These are phyloP conservation scores for Talaromyces atroroseus DNA, from an alignment of 2,329 filamentous ascomycete species.

Conservation along the genomic window DNA sequence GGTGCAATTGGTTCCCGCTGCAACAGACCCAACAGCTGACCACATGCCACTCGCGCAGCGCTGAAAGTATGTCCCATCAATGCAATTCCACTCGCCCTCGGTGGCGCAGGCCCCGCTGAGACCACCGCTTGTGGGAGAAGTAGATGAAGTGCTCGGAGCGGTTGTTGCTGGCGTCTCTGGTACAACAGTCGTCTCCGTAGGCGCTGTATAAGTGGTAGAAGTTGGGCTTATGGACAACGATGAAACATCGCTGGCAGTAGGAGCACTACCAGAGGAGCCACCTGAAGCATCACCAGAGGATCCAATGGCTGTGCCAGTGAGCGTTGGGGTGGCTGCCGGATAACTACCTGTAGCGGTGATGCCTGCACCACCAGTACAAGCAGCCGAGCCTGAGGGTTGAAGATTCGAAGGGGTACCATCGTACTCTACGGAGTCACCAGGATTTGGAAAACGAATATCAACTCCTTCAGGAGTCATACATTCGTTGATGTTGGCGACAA, in stretches of 20 bases:
- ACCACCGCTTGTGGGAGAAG: constrained; percentile 25
- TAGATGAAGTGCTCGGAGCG: constrained; percentile 21
- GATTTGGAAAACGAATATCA: constrained; percentile 63
- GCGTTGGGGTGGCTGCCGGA: constrained; percentile 14
- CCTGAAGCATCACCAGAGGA: constrained; percentile 11
- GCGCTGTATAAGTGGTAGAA: neutral
- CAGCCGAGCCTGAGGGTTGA: constrained; percentile 23
- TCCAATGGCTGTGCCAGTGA: constrained; percentile 19
- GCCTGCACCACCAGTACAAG: constrained; percentile 22
- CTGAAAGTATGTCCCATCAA: constrained; percentile 53
- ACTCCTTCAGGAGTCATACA: constrained; percentile 52
- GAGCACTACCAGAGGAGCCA: neutral
- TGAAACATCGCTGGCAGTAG: constrained; percentile 9
- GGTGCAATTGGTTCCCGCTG: constrained; percentile 50
- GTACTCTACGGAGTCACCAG: constrained; percentile 55
- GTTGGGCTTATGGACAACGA: neutral
- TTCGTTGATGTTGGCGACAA: constrained; percentile 64
- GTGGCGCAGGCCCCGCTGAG: constrained; percentile 44
- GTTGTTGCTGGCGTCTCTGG: constrained; percentile 1
- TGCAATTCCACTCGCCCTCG: constrained; percentile 57
- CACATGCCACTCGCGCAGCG: constrained; percentile 57
- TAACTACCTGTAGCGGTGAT: constrained; percentile 17
- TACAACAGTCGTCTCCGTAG: neutral
- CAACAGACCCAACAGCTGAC: constrained; percentile 47
- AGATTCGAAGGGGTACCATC: constrained; percentile 40